A percentile compares a stretch with the other conserved stretches of the same genome.
These are phyloP conservation scores for Solanum virginianum DNA, from an alignment of 257 asterid genomes.

Conservation along the genomic window DNA sequence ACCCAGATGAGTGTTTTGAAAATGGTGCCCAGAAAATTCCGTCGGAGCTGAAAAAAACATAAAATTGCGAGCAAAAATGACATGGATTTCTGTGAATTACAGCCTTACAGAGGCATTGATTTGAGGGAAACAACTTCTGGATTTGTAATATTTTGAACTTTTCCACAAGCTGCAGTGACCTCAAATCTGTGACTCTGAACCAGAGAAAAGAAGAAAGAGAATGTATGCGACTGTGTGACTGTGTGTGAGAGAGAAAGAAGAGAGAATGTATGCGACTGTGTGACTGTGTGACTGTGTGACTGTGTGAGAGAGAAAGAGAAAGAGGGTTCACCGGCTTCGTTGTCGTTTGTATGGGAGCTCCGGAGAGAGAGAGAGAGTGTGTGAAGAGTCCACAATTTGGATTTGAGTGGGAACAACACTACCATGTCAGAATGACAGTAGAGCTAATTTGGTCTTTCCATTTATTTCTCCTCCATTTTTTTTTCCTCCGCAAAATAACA, in stretches of 20 bases:
- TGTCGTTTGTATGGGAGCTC: background rate
- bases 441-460: background rate
- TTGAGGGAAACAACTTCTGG: background rate
- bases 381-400: background rate
- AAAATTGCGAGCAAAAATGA: background rate
- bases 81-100: background rate
- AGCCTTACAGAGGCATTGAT: background rate
- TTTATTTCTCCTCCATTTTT: accelerated
- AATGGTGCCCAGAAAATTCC: background rate
- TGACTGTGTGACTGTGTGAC: background rate
- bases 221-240: background rate
- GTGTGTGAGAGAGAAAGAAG: background rate
- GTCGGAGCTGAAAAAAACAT: background rate
- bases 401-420: background rate
- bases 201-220: background rate
- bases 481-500: too few species aligned
- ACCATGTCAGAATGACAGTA: background rate
- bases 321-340: background rate
- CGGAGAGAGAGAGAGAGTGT: background rate
- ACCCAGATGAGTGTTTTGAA: background rate
- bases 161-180: background rate
- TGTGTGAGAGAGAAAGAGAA: background rate
- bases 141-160: background rate
- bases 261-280: background rate
- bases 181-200: background rate